Base-by-base conservation (phyloP, 371 early-diverging fungal species). In the Circinella minor region DNA sequence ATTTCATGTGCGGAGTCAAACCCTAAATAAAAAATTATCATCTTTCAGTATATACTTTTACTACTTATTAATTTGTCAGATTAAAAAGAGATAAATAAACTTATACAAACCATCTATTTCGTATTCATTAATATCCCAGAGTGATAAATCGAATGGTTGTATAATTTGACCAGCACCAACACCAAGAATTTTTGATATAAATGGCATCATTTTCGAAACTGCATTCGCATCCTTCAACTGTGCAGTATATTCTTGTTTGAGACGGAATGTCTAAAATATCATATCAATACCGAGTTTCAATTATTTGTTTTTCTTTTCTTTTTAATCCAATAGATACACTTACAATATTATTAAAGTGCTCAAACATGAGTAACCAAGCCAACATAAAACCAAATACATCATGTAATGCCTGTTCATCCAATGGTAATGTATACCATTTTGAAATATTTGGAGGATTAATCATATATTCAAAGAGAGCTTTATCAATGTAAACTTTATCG, bases 301-400 rank as follows among this genome's bases (percentile, higher is more conserved):
- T 27, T 2, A 27, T 27, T 27, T 66, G 27, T 55, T 63, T 8
- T 69, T 61, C 34, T 15, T 17, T 17, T 36, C 11, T 36, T 34
- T 13, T 15, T 4, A 57, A 6, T 14, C 14, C 54, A 18, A 18
- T 17, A 17, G 54, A 20, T 13, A 48, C 8, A 74, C 87, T 80
- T 87, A 94, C 94, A 66, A 93, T 90, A 74, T 93, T 90, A n/a
- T 86, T 86, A 71, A 95, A 92, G 49, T 93, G 90, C 69, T 91
- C 92, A 70, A 93, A 88, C 46, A 92, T 71, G 13, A 90, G 76
- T 81, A 92, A 86, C 92, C 94, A 93, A 0, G 89, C 80, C 51
- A 93, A 72, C 39, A 95, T 75, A 68, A 90, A 91, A 3, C 93
- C 92, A 61, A 92, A 79, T 0, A 79, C 80, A 13, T 81, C 68